Evolutionary conservation across 345 rosid genomes (phyloP).

Genomic region (Cardamine chenopodiifolia): DNA sequence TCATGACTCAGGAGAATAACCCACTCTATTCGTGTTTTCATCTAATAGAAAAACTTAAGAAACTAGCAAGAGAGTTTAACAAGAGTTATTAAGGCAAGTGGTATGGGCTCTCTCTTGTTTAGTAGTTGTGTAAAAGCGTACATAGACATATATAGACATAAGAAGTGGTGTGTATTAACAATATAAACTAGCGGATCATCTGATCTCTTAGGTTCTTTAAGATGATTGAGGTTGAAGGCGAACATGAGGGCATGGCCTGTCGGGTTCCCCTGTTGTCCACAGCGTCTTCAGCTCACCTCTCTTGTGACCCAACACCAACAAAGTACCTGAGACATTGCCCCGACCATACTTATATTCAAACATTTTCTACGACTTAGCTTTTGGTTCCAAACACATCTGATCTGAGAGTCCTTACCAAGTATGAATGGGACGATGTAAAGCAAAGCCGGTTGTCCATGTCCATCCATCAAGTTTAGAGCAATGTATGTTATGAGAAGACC

Average conservation of each 20-base stretch:
- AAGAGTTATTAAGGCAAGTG: not conserved
- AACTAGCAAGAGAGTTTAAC: slow-evolving; percentile 18
- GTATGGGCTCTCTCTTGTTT: slow-evolving; percentile 7
- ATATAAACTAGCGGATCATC: slow-evolving; percentile 20
- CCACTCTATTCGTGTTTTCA: not conserved
- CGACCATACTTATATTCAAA: not conserved
- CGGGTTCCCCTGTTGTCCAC: slow-evolving; percentile 87
- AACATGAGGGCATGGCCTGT: slow-evolving; percentile 71
- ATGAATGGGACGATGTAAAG: slow-evolving; percentile 96
- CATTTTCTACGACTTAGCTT: not conserved
- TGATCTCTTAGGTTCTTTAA: not conserved
- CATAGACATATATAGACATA: slow-evolving; percentile 34
- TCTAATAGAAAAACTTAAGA: not conserved
- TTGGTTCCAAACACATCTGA: too few species aligned
- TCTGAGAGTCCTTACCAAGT: slow-evolving; percentile 59
- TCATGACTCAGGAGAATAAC: not conserved
- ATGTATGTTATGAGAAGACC: slow-evolving; percentile 93
- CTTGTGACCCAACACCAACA: slow-evolving; percentile 68
- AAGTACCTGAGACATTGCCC: slow-evolving; percentile 54
- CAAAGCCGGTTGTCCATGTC: slow-evolving; percentile 97
- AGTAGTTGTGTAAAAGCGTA: slow-evolving; percentile 26
- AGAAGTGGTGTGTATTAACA: slow-evolving; percentile 38
- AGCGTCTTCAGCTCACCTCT: slow-evolving; percentile 82
- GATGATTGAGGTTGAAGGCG: slow-evolving; percentile 52
- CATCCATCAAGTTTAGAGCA: slow-evolving; percentile 96